Percentiles rank a stretch among this genome's conserved stretches.
phyloP scores from a whole-genome alignment of 805 yeast species.

The Maudiozyma pseudohumilis region DNA sequence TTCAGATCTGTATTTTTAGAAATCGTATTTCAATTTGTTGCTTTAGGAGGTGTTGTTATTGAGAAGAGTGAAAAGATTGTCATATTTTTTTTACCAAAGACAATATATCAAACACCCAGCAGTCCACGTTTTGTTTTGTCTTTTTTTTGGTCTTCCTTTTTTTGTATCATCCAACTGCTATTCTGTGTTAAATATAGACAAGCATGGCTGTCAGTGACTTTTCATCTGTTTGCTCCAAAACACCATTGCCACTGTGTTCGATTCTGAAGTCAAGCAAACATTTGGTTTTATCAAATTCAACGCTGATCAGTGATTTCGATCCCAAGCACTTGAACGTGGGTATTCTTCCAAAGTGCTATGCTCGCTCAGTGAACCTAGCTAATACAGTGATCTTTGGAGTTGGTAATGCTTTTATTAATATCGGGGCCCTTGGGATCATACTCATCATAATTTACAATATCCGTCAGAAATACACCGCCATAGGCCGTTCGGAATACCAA shows the following conservation, averaged over 20 bases:
- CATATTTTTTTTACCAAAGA: too few relatives aligned
- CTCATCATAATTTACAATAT: constrained; percentile 68
- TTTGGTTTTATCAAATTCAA: constrained; percentile 17
- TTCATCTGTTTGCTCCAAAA: constrained; percentile 44
- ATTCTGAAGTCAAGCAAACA: constrained; percentile 48
- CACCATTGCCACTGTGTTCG: constrained; percentile 74
- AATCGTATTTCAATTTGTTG: too few relatives aligned
- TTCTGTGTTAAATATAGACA: too few relatives aligned
- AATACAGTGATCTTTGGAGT: constrained; percentile 85
- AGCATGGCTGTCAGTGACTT: constrained; percentile 24
- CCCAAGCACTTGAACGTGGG: constrained; percentile 40
- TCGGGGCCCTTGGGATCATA: constrained; percentile 57
- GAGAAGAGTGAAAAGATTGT: too few relatives aligned
- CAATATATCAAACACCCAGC: too few relatives aligned
- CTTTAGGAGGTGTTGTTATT: too few relatives aligned
- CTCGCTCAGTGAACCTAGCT: constrained; percentile 78
- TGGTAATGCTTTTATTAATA: constrained; percentile 79
- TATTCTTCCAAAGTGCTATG: constrained; percentile 67
- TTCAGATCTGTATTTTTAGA: too few relatives aligned
- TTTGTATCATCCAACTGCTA: too few relatives aligned
- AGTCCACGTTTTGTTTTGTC: too few relatives aligned
- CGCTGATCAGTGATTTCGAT: constrained; percentile 14
- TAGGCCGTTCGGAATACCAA: constrained; percentile 82
- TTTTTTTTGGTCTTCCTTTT: too few relatives aligned
- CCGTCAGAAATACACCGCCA: constrained; percentile 83